A percentile compares a stretch with the other conserved stretches of the same genome.
Conservation (phyloP, 306 rosid species). For the Trifolium subterraneum region DNA sequence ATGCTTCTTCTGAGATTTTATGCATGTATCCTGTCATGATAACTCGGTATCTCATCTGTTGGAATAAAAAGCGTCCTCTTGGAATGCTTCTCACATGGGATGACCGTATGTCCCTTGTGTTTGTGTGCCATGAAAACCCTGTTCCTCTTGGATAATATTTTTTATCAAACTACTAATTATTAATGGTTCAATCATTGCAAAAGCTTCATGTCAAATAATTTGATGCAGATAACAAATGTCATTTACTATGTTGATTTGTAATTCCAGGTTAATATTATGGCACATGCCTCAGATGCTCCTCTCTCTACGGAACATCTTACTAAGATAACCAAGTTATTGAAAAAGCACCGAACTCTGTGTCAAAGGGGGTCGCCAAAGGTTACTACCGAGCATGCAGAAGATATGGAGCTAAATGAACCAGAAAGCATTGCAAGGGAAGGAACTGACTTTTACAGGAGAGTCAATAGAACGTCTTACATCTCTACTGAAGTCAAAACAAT, state of each 20-base stretch:
- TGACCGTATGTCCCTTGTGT: conserved; percentile 1
- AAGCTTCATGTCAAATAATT: conserved; percentile 28
- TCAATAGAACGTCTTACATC: conserved; percentile 59
- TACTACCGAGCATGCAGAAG: conserved; percentile 51
- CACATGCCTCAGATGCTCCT: conserved; percentile 72
- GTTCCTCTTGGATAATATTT: background rate
- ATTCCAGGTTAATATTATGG: conserved; percentile 89
- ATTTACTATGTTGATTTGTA: conserved; percentile 39
- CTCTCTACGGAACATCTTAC: conserved; percentile 75
- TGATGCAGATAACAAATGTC: conserved; percentile 27
- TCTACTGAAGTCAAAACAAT: conserved; percentile 47
- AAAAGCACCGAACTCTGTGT: conserved; percentile 68
- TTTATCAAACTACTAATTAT: conserved; percentile 11
- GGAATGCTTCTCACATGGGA: conserved; percentile 17
- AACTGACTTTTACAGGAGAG: conserved; percentile 65
- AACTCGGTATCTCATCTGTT: conserved; percentile 24
- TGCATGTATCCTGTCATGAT: conserved; percentile 34
- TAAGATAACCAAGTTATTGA: conserved; percentile 71
- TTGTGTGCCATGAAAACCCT: background rate
- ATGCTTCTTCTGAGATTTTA: conserved; percentile 4
- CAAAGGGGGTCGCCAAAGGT: conserved; percentile 50
- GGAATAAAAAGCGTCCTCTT: conserved; percentile 30
- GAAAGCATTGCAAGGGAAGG: conserved; percentile 52
- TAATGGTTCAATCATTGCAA: conserved; percentile 24
- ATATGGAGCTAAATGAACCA: conserved; percentile 44